These are phyloP conservation scores for Gyrodon lividus DNA, from an alignment of 768 basidiomycete species.

Conservation along the genomic window DNA sequence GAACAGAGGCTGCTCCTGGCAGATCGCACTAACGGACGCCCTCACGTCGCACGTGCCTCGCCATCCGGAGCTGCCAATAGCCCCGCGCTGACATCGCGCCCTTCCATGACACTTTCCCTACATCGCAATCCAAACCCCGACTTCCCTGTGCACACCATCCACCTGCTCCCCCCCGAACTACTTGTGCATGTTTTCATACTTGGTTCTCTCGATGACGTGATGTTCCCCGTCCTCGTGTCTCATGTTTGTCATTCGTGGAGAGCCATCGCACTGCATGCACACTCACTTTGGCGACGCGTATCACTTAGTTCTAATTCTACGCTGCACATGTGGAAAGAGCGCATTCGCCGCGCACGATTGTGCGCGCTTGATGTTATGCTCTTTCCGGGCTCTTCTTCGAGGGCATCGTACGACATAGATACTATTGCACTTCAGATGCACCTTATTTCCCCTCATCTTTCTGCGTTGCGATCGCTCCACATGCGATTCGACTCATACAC, in stretches of 20 bases:
- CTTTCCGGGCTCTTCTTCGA: constrained; percentile 34
- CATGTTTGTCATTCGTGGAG: constrained; percentile 72
- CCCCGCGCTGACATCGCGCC: constrained; percentile 21
- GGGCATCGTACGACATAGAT: constrained; percentile 31
- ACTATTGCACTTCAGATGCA: constrained; percentile 63
- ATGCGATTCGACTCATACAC: constrained; percentile 54
- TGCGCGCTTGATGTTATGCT: constrained; percentile 64
- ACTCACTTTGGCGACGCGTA: constrained; percentile 64
- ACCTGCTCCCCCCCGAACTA: constrained; percentile 60
- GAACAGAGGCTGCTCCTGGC: constrained; percentile 17
- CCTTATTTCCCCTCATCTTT: constrained; percentile 45
- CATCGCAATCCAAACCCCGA: constrained; percentile 22
- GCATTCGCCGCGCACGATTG: constrained; percentile 56
- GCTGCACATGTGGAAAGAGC: constrained; percentile 60
- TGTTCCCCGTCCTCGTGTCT: constrained; percentile 61
- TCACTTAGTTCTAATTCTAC: constrained; percentile 42
- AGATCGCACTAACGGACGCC: constrained; percentile 21
- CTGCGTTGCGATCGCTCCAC: constrained; percentile 61
- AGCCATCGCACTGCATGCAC: constrained; percentile 56
- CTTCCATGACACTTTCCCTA: constrained; percentile 28
- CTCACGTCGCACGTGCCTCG: constrained; percentile 15
- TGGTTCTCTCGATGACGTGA: constrained; percentile 53
- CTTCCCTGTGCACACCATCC: constrained; percentile 48
- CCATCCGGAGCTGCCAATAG: constrained; percentile 15
- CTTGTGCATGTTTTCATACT: constrained; percentile 62